Conservation (phyloP, 2,329 filamentous ascomycete species). For the Colletotrichum salicis region DNA sequence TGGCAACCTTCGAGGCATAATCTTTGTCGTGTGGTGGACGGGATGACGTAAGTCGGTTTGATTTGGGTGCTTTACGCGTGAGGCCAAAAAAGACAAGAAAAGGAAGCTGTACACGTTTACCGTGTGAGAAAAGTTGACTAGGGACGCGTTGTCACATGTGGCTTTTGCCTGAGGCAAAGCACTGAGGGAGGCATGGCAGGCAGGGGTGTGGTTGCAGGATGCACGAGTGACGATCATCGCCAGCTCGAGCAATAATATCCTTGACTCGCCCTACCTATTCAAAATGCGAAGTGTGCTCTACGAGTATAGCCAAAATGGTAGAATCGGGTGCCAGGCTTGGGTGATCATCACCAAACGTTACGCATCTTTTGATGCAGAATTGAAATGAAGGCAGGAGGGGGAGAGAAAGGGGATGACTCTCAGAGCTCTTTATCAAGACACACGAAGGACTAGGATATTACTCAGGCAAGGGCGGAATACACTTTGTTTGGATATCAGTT, state of each 20-base stretch:
- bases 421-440: no score
- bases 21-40: background rate
- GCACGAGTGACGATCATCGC: background rate
- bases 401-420: no score
- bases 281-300: no score
- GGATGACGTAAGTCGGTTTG: slow-evolving; percentile 22
- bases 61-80: slow-evolving; percentile 30
- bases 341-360: no score
- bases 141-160: slow-evolving; percentile 31
- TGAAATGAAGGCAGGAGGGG: no score
- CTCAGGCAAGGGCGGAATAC: no score
- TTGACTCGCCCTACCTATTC: background rate
- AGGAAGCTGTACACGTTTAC: background rate
- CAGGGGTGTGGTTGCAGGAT: background rate
- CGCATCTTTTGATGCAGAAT: no score
- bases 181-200: background rate
- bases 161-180: slow-evolving; percentile 5
- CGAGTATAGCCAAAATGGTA: background rate
- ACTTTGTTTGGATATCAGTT: background rate
- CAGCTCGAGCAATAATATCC: no score
- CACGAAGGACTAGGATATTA: no score
- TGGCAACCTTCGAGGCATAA: background rate
- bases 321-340: background rate
- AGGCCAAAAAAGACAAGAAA: background rate
- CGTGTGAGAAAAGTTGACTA: background rate